A percentile compares a stretch with the other conserved stretches of the same genome.
Conservation (phyloP, 371 early-diverging fungal genomes). For the Apophysomyces elegans region DNA sequence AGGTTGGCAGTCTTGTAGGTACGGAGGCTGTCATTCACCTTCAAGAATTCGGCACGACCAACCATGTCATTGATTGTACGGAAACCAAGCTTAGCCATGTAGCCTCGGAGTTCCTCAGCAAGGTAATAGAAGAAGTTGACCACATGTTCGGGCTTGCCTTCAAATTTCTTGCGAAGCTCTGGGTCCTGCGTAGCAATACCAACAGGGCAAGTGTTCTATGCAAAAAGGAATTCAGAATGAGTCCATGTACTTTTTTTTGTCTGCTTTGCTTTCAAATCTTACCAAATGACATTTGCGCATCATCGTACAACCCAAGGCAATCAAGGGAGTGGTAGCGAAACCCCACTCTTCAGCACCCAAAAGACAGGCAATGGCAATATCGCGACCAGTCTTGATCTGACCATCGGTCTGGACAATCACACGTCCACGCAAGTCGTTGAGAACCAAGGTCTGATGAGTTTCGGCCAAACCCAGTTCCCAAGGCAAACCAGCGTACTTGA, state of each 20-base stretch:
- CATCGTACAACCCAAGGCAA: slow-evolving; percentile 96
- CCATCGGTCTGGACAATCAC: slow-evolving; percentile 97
- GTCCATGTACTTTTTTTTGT: too few species aligned
- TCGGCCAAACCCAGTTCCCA: slow-evolving; percentile 98
- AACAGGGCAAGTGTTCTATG: slow-evolving; percentile 93
- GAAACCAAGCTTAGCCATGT: slow-evolving; percentile 95
- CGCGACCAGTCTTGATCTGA: slow-evolving; percentile 96
- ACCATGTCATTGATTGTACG: slow-evolving; percentile 95
- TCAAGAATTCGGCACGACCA: slow-evolving; percentile 85
- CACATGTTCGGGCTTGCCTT: slow-evolving; percentile 93
- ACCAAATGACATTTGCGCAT: slow-evolving; percentile 79
- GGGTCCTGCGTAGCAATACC: slow-evolving; percentile 98
- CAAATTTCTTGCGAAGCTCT: slow-evolving; percentile 90
- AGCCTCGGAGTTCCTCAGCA: slow-evolving; percentile 89
- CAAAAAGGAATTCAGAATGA: background rate
- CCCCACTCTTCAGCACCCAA: slow-evolving; percentile 99
- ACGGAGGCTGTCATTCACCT: slow-evolving; percentile 70
- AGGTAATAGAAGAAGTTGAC: slow-evolving; percentile 98
- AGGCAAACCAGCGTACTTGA: slow-evolving; percentile 96
- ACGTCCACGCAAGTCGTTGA: slow-evolving; percentile 94
- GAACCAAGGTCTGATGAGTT: slow-evolving; percentile 95
- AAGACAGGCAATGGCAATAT: slow-evolving; percentile 93
- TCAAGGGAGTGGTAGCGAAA: slow-evolving; percentile 96
- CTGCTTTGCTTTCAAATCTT: slow-evolving; percentile 1
- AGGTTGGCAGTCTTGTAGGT: slow-evolving; percentile 87